A percentile compares a stretch with the other conserved stretches of the same genome.
phyloP scores from a whole-genome alignment of 2,329 filamentous ascomycete species.

The Cladosporium velox region DNA sequence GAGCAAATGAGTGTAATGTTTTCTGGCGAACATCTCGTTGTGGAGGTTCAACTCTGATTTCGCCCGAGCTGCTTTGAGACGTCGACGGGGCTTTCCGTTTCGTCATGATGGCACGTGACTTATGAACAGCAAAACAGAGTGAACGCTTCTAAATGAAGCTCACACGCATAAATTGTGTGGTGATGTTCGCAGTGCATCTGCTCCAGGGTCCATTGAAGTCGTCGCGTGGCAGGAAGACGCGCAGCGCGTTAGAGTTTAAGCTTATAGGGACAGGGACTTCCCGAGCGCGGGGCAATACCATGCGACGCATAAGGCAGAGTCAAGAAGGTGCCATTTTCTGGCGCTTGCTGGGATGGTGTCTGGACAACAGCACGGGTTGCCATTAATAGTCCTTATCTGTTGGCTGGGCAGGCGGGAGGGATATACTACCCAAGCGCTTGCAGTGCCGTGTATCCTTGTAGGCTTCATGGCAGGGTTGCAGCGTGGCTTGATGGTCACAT shows the following conservation, averaged over 20 bases:
- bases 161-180: not conserved
- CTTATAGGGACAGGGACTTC: not conserved
- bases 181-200: not conserved
- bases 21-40: not conserved
- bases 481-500: not conserved
- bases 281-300: not conserved
- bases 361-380: not conserved
- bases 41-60: not conserved
- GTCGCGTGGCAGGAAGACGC: not conserved
- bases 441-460: not conserved
- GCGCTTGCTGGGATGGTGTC: not conserved
- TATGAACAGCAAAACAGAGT: not conserved
- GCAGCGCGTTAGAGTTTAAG: not conserved
- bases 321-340: not conserved
- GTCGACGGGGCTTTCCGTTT: not conserved
- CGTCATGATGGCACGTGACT: not conserved
- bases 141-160: not conserved
- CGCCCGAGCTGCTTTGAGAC: no score
- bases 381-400: not conserved
- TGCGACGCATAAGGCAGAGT: not conserved
- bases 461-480: not conserved
- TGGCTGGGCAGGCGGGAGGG: not conserved
- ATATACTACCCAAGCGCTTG: not conserved
- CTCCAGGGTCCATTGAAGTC: not conserved
- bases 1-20: not conserved